These are phyloP conservation scores for Amaranthus cruentus DNA, from an alignment of 148 eudicot genomes.

Conservation along the genomic window DNA sequence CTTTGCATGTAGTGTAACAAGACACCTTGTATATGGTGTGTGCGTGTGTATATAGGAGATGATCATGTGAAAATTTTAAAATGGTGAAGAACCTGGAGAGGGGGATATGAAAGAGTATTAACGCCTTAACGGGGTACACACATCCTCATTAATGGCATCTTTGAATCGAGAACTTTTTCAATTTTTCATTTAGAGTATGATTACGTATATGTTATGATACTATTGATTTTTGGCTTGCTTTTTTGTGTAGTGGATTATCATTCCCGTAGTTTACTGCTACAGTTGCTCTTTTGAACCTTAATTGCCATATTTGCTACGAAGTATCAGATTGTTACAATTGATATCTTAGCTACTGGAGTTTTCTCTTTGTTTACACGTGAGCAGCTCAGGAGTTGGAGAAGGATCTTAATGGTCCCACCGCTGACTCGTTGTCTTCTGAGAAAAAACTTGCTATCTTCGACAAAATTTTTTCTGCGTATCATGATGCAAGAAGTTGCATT, in stretches of 20 bases:
- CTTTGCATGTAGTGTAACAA: too few species aligned
- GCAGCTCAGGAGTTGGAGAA: constrained; percentile 98
- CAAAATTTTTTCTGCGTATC: constrained; percentile 78
- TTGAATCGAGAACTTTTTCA: background rate
- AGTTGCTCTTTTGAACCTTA: background rate
- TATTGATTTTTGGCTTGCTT: background rate
- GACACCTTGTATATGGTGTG: too few species aligned
- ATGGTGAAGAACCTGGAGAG: too few species aligned
- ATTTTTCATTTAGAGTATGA: background rate
- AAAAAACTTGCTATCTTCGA: constrained; percentile 73
- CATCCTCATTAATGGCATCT: too few species aligned
- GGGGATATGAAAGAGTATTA: too few species aligned
- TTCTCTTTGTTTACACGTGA: constrained; percentile 15
- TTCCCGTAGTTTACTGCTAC: too few species aligned
- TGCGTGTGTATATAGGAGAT: too few species aligned
- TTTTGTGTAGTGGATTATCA: too few species aligned
- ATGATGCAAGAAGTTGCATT: constrained; percentile 82
- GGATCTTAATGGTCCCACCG: constrained; percentile 58
- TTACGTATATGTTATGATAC: background rate
- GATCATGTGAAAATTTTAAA: too few species aligned
- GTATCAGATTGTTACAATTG: background rate
- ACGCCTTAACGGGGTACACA: too few species aligned
- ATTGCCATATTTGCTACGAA: background rate
- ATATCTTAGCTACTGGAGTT: background rate
- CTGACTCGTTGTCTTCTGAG: constrained; percentile 67